Base-by-base conservation (phyloP, 2,329 filamentous ascomycete species). In the Colletotrichum simmondsii region DNA sequence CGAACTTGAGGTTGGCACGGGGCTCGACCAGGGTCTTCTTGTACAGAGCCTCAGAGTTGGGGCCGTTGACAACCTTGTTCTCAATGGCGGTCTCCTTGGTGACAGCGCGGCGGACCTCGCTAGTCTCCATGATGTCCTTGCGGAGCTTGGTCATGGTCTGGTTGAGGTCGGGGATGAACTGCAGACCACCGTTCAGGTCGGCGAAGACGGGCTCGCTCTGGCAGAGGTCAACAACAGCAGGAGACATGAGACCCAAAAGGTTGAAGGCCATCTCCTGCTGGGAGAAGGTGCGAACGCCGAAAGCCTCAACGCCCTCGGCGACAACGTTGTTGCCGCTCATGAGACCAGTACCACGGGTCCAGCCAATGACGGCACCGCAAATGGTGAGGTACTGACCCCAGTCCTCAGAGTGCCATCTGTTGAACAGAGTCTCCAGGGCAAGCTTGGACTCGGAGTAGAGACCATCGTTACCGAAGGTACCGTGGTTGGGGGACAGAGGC, bases 221-320 rank as follows among this genome's bases (percentile, higher is more conserved):
- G 88, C 97, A 99, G 56, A 99, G 90, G 81, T 99, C 95, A 77
- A 98, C 95, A 78, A 99, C 94, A 32, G 92, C 90, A 49, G 97
- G 95, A 1, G 95, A 94, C 97, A 99, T 98, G 65, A 99, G 90
- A 77, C 97, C 96, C 57, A 99, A 91, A 76, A 99, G 85, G 85
- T 99, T 99, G 89, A 99, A 99, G 19, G 97, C 97, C 97, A 99
- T 99, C 85, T 99, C 97, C 82, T 98, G 95, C 85, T 98, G 97
- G 11, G 96, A 98, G 88, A 99, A 99, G 4, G 97, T 99, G 78
- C 97, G 95, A 30, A 98, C 97, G 79, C 97, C 97, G 77, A 97
- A 97, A 78, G 94, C 94, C 87, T 99, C 97, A 69, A 99, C 95
- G 73, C 96, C 97, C 83, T 98, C 96, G 46, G 97, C 97, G 76